Evolutionary conservation across 148 eudicot species (phyloP), one percentile per base, ranked within the genome.

Genomic region (Vaccinium vitisidaea): DNA sequence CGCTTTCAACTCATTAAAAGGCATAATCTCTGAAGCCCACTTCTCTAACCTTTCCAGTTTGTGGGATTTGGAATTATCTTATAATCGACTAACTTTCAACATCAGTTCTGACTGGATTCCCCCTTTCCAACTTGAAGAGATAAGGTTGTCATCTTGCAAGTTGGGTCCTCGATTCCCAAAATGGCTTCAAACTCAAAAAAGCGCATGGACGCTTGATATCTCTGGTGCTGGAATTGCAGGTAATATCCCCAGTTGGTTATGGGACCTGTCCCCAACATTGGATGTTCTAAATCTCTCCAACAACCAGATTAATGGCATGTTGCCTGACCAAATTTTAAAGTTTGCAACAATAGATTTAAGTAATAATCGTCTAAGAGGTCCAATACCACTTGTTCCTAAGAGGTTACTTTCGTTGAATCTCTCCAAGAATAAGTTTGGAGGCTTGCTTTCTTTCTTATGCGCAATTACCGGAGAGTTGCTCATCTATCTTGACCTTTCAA

Each of bases 1-100:
- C 16, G 58, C 85, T 75, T 52, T 25, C 13, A 90, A 86, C 69
- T 88, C 67, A 2, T 81, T 89, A 1, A 58, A 86, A 83, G 88
- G 82, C 15, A 63, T 73, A 53, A 78, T 86, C 11, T 86, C 87
- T 19, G 32, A 75, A 50, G 59, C 77, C 71, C 83, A 88, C 80
- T 87, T 86, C 8, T 84, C 80, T 32, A 58, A 80, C 13, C 25
- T 86, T 25, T 69, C 58, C 7, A 25, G 32, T 46, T 49, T 87
- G 59, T 1, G 23, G 23, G 1, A 32, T 16, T 61, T 77, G 30
- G 85, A 59, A 71, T 48, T 84, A 6, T 77, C 85, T 76, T 43
- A 7, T 25, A 76, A 77, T 73, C 2, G 4, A 1, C 23, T 84
- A 0, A 5, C 9, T 48, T 27, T 84, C 2, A 48, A 76, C n/a